Percentiles rank a stretch among this genome's conserved stretches.
phyloP scores from a whole-genome alignment of 2,329 filamentous ascomycete genomes.

The Pseudogymnoascus sp. region DNA sequence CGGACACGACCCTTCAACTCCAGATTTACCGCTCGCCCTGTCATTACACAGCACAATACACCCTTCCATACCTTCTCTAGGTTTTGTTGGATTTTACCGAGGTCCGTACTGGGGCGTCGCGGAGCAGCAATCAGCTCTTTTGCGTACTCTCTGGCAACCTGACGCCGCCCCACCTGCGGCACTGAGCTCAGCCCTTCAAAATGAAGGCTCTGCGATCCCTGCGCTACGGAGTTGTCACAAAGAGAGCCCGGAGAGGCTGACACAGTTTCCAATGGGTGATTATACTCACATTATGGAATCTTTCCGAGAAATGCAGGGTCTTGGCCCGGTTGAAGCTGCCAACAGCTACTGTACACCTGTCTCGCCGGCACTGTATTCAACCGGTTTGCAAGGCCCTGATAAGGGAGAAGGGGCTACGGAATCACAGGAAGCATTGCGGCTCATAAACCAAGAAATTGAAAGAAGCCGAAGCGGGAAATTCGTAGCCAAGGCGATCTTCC shows the following conservation, averaged over 20 bases:
- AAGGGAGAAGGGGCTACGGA: background rate
- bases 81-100: constrained; percentile 78
- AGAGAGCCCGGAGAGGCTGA: constrained; percentile 37
- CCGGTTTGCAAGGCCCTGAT: background rate
- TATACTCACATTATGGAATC: constrained; percentile 70
- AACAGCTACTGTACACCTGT: constrained; percentile 30
- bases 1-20: constrained; percentile 42
- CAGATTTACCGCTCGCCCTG: constrained; percentile 53
- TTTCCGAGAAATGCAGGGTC: constrained; percentile 51
- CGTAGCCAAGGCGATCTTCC: constrained; percentile 60
- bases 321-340: constrained; percentile 32
- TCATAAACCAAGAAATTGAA: background rate
- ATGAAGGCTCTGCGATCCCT: constrained; percentile 20
- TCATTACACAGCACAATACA: constrained; percentile 61
- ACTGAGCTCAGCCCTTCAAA: background rate
- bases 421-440: background rate
- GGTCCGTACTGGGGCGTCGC: constrained; percentile 82
- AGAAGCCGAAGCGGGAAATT: constrained; percentile 40
- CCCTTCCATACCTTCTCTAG: constrained; percentile 53
- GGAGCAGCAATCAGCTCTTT: constrained; percentile 73
- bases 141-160: constrained; percentile 52
- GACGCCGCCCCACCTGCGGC: constrained; percentile 7
- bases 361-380: constrained; percentile 25
- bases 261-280: constrained; percentile 79
- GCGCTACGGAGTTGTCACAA: constrained; percentile 16